phyloP scores from a whole-genome alignment of 345 rosid genomes.

The Eucalyptus regnans region DNA sequence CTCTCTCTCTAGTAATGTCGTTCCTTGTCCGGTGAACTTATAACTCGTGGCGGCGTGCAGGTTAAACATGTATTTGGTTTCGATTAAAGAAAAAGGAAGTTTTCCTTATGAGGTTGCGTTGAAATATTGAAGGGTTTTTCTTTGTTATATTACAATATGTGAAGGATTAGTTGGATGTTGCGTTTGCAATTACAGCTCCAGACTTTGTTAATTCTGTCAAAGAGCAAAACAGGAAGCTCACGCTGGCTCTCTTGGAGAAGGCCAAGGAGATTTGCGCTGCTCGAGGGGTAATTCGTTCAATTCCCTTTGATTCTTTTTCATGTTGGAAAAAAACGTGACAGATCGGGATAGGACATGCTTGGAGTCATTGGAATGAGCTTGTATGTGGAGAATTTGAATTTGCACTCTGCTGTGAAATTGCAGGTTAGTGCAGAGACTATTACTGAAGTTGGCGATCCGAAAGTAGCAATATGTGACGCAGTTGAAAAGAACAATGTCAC shows the following conservation, averaged over 20 bases:
- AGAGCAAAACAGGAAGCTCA: constrained; percentile 6
- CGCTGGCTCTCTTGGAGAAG: constrained; percentile 14
- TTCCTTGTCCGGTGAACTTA: background rate
- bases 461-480: constrained; percentile 45
- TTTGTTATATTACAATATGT: background rate
- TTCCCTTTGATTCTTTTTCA: background rate
- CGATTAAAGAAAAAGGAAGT: background rate
- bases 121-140: background rate
- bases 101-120: background rate
- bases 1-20: background rate
- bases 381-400: background rate
- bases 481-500: constrained; percentile 38
- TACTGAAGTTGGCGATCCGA: constrained; percentile 47
- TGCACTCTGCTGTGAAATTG: background rate
- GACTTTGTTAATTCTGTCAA: constrained; percentile 1
- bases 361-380: background rate
- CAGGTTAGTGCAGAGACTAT: constrained; percentile 32
- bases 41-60: background rate
- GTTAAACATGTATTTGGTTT: background rate
- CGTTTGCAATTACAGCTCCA: constrained; percentile 4
- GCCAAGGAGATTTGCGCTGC: constrained; percentile 17
- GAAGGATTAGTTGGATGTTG: background rate
- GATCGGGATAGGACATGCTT: background rate
- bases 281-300: constrained; percentile 10
- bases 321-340: background rate